Percentiles rank a stretch among this genome's conserved stretches.
phyloP scores from a whole-genome alignment of 768 basidiomycete genomes.

The Tylopilus subfusipes region DNA sequence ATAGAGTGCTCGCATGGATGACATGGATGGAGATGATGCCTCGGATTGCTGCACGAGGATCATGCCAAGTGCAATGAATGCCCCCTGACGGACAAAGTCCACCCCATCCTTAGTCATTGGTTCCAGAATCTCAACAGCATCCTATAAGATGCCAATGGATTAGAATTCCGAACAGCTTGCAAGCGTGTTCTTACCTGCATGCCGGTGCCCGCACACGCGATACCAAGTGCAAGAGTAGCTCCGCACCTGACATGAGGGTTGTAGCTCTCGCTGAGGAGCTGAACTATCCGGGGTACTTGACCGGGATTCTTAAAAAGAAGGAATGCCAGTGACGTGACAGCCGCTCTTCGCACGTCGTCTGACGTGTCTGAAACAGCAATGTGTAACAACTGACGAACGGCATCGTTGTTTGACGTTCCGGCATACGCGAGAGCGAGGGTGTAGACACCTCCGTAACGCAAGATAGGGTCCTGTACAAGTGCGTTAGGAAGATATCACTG shows the following conservation, averaged over 20 bases:
- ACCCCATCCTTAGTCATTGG: conserved; percentile 98
- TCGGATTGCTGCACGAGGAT: conserved; percentile 96
- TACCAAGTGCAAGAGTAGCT: conserved; percentile 92
- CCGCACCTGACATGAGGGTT: conserved; percentile 98
- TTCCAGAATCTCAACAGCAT: conserved; percentile 94
- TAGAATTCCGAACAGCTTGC: background rate
- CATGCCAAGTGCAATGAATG: conserved; percentile 94
- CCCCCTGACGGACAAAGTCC: conserved; percentile 98
- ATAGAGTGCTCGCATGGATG: conserved; percentile 79
- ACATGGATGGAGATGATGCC: conserved; percentile 77
- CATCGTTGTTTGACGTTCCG: conserved; percentile 92
- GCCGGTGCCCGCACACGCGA: conserved; percentile 96
- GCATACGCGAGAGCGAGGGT: conserved; percentile 95
- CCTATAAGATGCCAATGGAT: conserved; percentile 41
- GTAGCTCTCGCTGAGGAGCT: conserved; percentile 95
- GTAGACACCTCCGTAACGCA: conserved; percentile 97
- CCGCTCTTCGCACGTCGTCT: conserved; percentile 94
- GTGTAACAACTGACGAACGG: conserved; percentile 86
- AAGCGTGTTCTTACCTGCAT: conserved; percentile 59
- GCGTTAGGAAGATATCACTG: background rate
- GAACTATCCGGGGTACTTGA: conserved; percentile 95
- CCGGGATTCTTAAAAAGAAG: conserved; percentile 94
- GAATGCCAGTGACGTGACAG: conserved; percentile 94
- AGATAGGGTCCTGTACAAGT: conserved; percentile 76
- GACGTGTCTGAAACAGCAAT: conserved; percentile 98